These are phyloP conservation scores for Leptodontidium sp. DNA, from an alignment of 2,329 filamentous ascomycete species.

Conservation along the genomic window DNA sequence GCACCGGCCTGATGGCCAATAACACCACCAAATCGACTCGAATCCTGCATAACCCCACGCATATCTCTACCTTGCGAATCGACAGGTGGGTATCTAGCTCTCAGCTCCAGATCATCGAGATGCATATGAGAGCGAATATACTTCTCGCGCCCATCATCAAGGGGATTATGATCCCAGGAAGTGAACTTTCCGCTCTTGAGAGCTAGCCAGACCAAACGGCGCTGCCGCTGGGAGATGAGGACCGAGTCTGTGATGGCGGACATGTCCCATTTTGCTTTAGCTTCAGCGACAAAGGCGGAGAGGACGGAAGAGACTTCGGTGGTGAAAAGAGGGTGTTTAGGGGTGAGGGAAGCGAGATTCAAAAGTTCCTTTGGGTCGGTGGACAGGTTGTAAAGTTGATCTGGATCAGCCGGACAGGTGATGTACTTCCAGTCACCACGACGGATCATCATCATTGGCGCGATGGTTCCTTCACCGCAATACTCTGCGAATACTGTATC, in stretches of 20 bases:
- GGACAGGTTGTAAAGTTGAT: slow-evolving; percentile 83
- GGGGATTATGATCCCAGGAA: slow-evolving; percentile 86
- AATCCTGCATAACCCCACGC: background rate
- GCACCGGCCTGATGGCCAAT: slow-evolving; percentile 32
- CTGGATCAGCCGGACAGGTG: slow-evolving; percentile 82
- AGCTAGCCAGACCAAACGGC: slow-evolving; percentile 81
- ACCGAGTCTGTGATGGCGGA: slow-evolving; percentile 78
- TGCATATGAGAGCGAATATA: slow-evolving; percentile 88
- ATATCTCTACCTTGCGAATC: slow-evolving; percentile 51
- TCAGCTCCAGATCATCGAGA: slow-evolving; percentile 80
- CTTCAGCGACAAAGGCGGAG: slow-evolving; percentile 76
- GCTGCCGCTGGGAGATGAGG: slow-evolving; percentile 78
- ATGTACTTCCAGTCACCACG: slow-evolving; percentile 91
- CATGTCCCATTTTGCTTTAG: slow-evolving; percentile 81
- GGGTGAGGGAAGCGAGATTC: slow-evolving; percentile 50
- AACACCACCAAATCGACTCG: slow-evolving; percentile 16
- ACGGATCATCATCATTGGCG: slow-evolving; percentile 93
- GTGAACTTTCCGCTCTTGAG: slow-evolving; percentile 79
- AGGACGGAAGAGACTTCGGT: slow-evolving; percentile 51
- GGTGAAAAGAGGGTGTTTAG: slow-evolving; percentile 47
- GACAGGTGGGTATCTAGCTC: slow-evolving; percentile 75
- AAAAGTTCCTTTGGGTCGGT: slow-evolving; percentile 60
- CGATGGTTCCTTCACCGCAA: slow-evolving; percentile 89
- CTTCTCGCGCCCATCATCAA: slow-evolving; percentile 73
- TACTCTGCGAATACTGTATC: slow-evolving; percentile 96